A percentile compares a stretch with the other conserved stretches of the same genome.
These are phyloP conservation scores for Rubroboletus pulcherrimus DNA, from an alignment of 768 basidiomycete species.

Conservation along the genomic window DNA sequence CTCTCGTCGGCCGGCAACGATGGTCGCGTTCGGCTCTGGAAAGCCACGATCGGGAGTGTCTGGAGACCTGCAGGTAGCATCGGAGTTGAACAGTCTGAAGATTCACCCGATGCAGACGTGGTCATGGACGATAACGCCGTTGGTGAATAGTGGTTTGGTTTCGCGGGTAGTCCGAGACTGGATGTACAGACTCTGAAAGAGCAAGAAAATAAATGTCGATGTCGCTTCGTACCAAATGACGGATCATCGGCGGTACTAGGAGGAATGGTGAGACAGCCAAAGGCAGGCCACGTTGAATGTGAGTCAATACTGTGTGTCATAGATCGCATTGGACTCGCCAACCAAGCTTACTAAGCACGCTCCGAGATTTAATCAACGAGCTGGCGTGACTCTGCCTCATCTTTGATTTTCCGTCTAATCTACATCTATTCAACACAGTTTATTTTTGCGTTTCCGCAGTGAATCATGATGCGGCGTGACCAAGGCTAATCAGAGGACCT, in stretches of 20 bases:
- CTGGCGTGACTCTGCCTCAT: too few relatives aligned
- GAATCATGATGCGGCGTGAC: neutral
- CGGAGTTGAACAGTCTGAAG: constrained; percentile 72
- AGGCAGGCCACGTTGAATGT: neutral
- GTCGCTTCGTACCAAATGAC: neutral
- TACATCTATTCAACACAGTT: too few relatives aligned
- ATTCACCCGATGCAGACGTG: constrained; percentile 40
- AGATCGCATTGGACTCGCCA: neutral
- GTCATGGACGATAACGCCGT: constrained; percentile 41
- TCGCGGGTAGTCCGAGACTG: neutral
- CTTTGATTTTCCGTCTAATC: too few relatives aligned
- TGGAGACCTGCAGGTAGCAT: constrained; percentile 83
- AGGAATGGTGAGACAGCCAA: neutral
- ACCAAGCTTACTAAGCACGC: too few relatives aligned
- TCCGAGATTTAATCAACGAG: too few relatives aligned
- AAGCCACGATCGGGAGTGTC: constrained; percentile 76
- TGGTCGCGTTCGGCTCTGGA: constrained; percentile 80
- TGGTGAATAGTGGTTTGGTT: constrained; percentile 29
- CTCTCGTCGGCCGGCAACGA: constrained; percentile 83
- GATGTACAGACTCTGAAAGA: neutral
- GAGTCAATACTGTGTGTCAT: neutral
- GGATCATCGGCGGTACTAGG: too few relatives aligned
- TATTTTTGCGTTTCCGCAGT: too few relatives aligned
- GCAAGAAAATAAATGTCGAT: neutral
- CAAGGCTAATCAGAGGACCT: neutral